Base-by-base conservation (phyloP, 2,329 filamentous ascomycete species). In the Canariomyces notabilis region DNA sequence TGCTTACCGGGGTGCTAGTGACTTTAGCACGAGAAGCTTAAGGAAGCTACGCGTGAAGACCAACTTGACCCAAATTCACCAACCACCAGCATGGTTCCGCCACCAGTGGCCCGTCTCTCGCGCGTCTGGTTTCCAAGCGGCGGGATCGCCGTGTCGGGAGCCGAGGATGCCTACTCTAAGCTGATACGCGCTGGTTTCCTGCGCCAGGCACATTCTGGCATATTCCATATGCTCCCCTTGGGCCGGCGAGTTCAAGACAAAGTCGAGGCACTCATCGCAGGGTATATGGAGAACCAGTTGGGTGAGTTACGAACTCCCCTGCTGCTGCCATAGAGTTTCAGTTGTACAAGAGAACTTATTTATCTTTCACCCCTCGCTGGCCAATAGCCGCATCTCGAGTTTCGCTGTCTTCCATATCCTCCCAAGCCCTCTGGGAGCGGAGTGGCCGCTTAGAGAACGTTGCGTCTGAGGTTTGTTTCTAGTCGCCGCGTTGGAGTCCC, bases 221-320 rank as follows among this genome's bases (percentile, higher is more conserved):
- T 97, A 29, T 98, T 96, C 59, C 93, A 98, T 60, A 76, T 95
- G 61, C 75, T 98, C 1, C 93, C 93, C 0, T 69, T 98, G 0
- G 93, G 93, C 0, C 74, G 89, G 22, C 79, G 89, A 21, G 88
- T 97, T 0, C 89, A 95, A 59, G 79, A 89, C 42, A 98, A 97
- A 65, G 72, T 97, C 22, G 89, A 96, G 61, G 69, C 70, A 9
- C 69, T 97, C 9, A 85, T 98, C 56, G 90, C 96, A 62, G 87
- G 85, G 61, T 82, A 96, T 62, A 98, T 98, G 93, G 72, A 73
- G 33, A 21, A 31, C 15, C n/a, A 37, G 7, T 15, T 59, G 15
- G 49, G 57, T 59, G 44, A 38, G 56, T 53, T 9, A 8, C 7
- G 9, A 4, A 8, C 31, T 16, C 18, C 26, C 18, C 21, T 9